phyloP scores from a whole-genome alignment of 345 rosid species.

The Hirschfeldia incana region DNA sequence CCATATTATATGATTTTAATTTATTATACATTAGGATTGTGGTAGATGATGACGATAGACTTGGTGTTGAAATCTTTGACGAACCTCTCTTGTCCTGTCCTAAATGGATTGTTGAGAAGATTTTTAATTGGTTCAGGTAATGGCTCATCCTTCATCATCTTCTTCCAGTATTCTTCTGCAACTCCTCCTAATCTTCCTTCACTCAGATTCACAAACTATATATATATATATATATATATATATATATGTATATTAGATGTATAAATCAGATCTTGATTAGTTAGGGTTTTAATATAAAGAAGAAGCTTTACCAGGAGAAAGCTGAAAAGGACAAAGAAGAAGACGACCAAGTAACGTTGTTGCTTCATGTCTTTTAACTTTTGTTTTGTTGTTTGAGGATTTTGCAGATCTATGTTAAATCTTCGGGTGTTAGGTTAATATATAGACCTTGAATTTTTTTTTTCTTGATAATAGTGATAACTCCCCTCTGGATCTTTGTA shows the following conservation, averaged over 20 bases:
- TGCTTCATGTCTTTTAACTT: constrained; percentile 34
- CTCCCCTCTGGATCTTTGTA: background rate
- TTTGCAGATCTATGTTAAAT: constrained; percentile 29
- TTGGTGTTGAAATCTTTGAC: constrained; percentile 29
- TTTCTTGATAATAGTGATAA: too few species aligned
- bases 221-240: background rate
- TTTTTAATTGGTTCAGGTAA: constrained; percentile 58
- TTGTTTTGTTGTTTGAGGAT: constrained; percentile 15
- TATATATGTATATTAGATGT: background rate
- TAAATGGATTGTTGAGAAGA: constrained; percentile 41
- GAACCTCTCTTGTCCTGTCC: constrained; percentile 26
- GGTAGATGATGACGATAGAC: constrained; percentile 39
- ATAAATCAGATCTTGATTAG: constrained; percentile 15
- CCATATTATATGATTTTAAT: background rate
- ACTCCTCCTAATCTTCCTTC: constrained; percentile 48
- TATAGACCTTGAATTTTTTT: background rate
- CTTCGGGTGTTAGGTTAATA: constrained; percentile 21
- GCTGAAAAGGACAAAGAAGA: constrained; percentile 31
- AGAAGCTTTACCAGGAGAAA: constrained; percentile 30
- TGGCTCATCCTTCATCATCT: constrained; percentile 56
- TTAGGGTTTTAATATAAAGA: constrained; percentile 17
- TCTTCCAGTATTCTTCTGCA: constrained; percentile 59
- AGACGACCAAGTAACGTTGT: constrained; percentile 28
- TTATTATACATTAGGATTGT: constrained; percentile 26
- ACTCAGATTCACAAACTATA: constrained; percentile 42